Conservation (phyloP, 148 eudicot genomes). For the Silene conica region DNA sequence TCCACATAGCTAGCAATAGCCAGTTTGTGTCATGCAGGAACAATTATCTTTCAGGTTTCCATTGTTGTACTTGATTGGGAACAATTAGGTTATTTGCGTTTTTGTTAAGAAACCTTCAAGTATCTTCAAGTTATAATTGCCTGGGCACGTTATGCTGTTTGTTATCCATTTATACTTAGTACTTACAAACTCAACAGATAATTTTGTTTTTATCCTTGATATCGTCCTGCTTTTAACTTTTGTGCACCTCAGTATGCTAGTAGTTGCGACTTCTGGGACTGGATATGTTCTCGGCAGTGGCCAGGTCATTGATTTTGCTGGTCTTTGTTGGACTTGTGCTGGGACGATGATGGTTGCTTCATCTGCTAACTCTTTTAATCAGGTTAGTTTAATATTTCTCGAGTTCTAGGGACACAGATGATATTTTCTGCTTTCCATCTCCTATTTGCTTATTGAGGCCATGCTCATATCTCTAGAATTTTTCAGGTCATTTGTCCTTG, state of each 20-base stretch:
- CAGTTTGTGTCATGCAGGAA: too few species aligned
- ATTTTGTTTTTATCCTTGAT: background rate
- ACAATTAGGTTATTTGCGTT: too few species aligned
- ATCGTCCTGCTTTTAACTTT: background rate
- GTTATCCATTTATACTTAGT: too few species aligned
- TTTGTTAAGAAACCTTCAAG: too few species aligned
- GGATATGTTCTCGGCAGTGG: conserved; percentile 97
- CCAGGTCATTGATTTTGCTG: conserved; percentile 63
- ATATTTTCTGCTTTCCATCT: background rate
- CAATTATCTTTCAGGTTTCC: too few species aligned
- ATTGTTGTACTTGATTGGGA: too few species aligned
- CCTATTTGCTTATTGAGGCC: background rate
- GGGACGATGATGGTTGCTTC: conserved; percentile 99
- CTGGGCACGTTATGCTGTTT: too few species aligned
- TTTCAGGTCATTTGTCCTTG: background rate
- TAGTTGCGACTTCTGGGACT: conserved; percentile 97
- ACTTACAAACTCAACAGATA: too few species aligned
- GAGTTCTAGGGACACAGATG: background rate
- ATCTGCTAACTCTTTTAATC: conserved; percentile 86
- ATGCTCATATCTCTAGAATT: background rate
- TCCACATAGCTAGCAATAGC: too few species aligned
- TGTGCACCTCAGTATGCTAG: conserved; percentile 61
- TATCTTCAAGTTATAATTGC: too few species aligned
- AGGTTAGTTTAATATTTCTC: conserved; percentile 42
- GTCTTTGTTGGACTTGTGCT: conserved; percentile 91